These are phyloP conservation scores for Beauveria scarabaeidicola DNA, from an alignment of 2,329 filamentous ascomycete genomes.

Conservation along the genomic window DNA sequence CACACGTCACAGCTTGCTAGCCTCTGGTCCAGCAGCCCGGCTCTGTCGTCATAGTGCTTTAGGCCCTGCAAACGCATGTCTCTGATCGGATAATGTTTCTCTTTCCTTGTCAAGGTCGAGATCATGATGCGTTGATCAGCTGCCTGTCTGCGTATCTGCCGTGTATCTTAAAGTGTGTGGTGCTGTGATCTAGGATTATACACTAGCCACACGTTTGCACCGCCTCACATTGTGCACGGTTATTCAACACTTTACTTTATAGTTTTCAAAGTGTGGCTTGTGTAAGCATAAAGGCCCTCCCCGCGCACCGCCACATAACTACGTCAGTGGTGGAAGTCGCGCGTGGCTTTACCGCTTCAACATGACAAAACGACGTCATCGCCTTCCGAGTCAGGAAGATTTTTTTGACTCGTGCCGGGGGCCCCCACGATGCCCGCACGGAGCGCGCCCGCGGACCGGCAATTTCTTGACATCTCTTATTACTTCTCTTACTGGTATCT, in stretches of 20 bases:
- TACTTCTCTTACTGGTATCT: too few relatives aligned
- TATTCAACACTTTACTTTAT: too few relatives aligned
- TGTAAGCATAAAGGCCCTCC: background rate
- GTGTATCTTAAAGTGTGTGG: background rate
- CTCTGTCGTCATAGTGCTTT: conserved; percentile 11
- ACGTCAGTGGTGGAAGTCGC: conserved; percentile 3
- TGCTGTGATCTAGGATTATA: background rate
- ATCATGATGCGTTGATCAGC: background rate
- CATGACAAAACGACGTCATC: conserved; percentile 2
- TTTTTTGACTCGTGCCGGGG: background rate
- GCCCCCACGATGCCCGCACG: background rate
- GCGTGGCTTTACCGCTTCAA: conserved; percentile 5
- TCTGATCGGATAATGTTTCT: conserved; percentile 6
- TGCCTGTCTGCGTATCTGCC: background rate
- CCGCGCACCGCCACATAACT: conserved; percentile 8
- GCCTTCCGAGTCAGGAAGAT: conserved; percentile 9
- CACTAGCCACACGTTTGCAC: background rate
- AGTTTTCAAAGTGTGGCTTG: background rate
- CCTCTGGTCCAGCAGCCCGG: background rate
- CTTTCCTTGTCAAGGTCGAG: background rate
- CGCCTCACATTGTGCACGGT: background rate
- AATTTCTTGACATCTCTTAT: background rate
- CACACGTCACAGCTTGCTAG: background rate
- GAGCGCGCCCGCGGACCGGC: background rate
- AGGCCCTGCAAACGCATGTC: conserved; percentile 7